Percentiles rank a stretch among this genome's conserved stretches.
These are phyloP conservation scores for Colletotrichum liaoningense DNA, from an alignment of 2,329 filamentous ascomycete species.

Conservation along the genomic window DNA sequence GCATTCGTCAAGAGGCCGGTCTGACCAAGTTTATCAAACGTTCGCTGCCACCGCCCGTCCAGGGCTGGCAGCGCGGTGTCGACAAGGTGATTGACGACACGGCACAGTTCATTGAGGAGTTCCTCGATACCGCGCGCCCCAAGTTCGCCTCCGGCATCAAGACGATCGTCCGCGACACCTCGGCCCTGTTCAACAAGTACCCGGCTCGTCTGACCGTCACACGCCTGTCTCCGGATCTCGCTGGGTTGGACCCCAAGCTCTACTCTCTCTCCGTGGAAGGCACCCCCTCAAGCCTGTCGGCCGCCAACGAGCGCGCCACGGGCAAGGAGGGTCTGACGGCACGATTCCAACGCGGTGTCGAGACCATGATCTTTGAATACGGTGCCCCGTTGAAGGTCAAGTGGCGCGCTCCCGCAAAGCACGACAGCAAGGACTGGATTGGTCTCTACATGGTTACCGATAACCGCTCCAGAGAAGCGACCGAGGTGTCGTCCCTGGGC, in stretches of 20 bases:
- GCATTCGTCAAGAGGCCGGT: constrained; percentile 86
- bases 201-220: constrained; percentile 88
- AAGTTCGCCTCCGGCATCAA: constrained; percentile 89
- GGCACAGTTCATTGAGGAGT: constrained; percentile 89
- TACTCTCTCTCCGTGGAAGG: constrained; percentile 84
- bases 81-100: constrained; percentile 90
- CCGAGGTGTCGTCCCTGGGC: constrained; percentile 85
- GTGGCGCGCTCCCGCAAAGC: constrained; percentile 89
- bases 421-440: constrained; percentile 94
- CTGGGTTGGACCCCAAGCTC: constrained; percentile 81
- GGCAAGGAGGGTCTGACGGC: constrained; percentile 80
- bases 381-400: constrained; percentile 89
- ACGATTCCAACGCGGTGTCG: constrained; percentile 75
- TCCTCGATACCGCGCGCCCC: constrained; percentile 85
- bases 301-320: constrained; percentile 69
- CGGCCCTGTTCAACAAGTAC: constrained; percentile 88
- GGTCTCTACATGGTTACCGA: constrained; percentile 96
- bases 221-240: constrained; percentile 81
- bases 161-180: constrained; percentile 88
- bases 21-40: constrained; percentile 91
- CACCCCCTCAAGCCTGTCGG: constrained; percentile 62
- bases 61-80: constrained; percentile 85
- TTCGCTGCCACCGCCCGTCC: constrained; percentile 84
- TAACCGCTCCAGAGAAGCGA: constrained; percentile 86
- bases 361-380: constrained; percentile 86